Base-by-base conservation (phyloP, 768 basidiomycete species). In the Kwoniella pini region DNA sequence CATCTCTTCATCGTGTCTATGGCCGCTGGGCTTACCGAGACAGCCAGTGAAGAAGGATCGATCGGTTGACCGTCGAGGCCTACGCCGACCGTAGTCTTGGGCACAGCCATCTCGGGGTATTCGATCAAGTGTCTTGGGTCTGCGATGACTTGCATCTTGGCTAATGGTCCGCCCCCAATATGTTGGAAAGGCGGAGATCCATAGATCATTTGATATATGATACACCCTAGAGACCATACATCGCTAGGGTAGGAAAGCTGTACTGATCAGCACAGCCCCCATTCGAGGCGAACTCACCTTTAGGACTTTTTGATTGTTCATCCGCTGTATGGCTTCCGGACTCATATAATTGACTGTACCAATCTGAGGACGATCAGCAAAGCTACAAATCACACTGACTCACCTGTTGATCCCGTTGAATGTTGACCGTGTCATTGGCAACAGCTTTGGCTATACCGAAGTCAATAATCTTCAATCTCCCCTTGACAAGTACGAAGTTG, bases 401-500 rank as follows among this genome's bases (percentile, higher is more conserved):
- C 69, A 91, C 91, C 84, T 94, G 92, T 72, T 91, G 90, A 68
- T 99, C 95, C 57, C 95, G 84, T 66, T 95, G 92, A 58, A 98
- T 97, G 72, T 99, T 97, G 2, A 95, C 97, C 1, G 95, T 99
- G 70, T 99, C 95, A 73, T 94, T 97, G 17, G 94, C 93, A 67
- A 99, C 95, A 9, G 94, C 94, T 75, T 97, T 97, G 13, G 95
- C 94, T 71, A 99, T 99, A n/a, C 95, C 95, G 73, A 99, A 99
- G 77, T 99, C 95, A 67, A 99, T 99, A 64, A 99, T 81, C 83
- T 99, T 99, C 57, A 99, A 82, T 67, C 91, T 88, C 4, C 95
- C 95, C 60, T 88, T 87, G 57, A 98, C 95, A 28, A 99, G 82
- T 21, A 99, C 94, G 67, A 99, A 99, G 79, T 99, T 99, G 3